phyloP scores from a whole-genome alignment of 129 eudicot genomes.

The Rutidosis leptorrhynchoides region DNA sequence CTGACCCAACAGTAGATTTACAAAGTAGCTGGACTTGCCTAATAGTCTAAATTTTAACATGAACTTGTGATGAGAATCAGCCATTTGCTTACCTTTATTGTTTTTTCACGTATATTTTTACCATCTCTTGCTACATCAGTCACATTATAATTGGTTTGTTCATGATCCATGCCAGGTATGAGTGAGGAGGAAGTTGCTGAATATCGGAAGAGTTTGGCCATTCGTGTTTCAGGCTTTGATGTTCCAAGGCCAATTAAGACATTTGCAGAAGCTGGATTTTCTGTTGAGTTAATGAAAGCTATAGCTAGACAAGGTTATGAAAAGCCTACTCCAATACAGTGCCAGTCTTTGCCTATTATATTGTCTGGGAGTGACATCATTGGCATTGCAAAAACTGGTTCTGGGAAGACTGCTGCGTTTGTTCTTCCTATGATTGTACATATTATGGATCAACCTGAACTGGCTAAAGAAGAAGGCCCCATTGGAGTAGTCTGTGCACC shows the following conservation, averaged over 20 bases:
- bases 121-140: background rate
- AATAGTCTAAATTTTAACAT: background rate
- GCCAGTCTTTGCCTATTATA: constrained; percentile 82
- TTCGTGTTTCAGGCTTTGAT: constrained; percentile 94
- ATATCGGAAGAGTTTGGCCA: constrained; percentile 73
- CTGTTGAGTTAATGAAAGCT: constrained; percentile 79
- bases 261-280: constrained; percentile 85
- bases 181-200: constrained; percentile 83
- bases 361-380: constrained; percentile 90
- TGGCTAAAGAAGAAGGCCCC: constrained; percentile 91
- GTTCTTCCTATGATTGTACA: constrained; percentile 97
- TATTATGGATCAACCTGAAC: constrained; percentile 96
- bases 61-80: background rate
- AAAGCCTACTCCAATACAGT: constrained; percentile 91
- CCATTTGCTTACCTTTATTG: constrained; percentile 2
- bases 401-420: constrained; percentile 96
- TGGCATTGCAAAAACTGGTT: constrained; percentile 98
- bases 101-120: background rate
- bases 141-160: background rate
- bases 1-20: constrained; percentile 4
- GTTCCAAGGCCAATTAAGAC: constrained; percentile 91
- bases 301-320: constrained; percentile 90
- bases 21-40: constrained; percentile 5
- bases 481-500: constrained; percentile 97
- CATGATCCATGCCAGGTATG: constrained; percentile 56